Base-by-base conservation (phyloP, 2,329 filamentous ascomycete genomes). In the Trichophyton simii region DNA sequence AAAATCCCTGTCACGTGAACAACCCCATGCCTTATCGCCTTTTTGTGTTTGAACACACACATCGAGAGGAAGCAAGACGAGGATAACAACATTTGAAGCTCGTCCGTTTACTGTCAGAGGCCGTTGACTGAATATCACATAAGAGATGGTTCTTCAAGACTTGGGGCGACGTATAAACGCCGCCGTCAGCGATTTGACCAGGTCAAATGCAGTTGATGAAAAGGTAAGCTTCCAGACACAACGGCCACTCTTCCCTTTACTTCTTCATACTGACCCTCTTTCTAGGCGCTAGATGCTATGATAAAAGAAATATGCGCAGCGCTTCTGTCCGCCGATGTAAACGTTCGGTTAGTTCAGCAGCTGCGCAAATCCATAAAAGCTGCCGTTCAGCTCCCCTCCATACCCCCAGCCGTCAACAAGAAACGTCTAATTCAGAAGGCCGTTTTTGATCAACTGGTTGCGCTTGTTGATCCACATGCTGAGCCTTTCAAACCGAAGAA, bases 401-500 rank as follows among this genome's bases (percentile, higher is more conserved):
- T 96, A 15, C 88, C 91, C 3, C 84, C 91, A 31, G 88, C 88
- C 67, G 90, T 95, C 66, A 99, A 97, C 81, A 99, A 97, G 83
- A 97, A 97, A 78, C 89, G 92, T 67, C 80, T 99, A 63, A 96
- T 99, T 71, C 94, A 99, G 72, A 97, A 97, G 76, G 84, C 94
- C 66, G 94, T 99, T 67, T 99, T 95, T 74, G 92, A 99, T 72
- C 91, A 97, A 75, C 85, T 99, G 59, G 92, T 97, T 67, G 87
- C 90, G 70, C 86, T 99, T 58, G 94, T 99, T 67, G 91, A 99
- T 70, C 94, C 94, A 28, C 92, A 97, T 75, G 87, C 89, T 69
- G 91, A 96, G 67, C 87, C 92, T 0, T 99, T 96, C 81, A 94
- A 95, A 74, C 91, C 92, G 22, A 96, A 95, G 79, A 99, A 97